Evolutionary conservation across 2,329 filamentous ascomycete species (phyloP).

Genomic region (Penicillium sclerotigenum): DNA sequence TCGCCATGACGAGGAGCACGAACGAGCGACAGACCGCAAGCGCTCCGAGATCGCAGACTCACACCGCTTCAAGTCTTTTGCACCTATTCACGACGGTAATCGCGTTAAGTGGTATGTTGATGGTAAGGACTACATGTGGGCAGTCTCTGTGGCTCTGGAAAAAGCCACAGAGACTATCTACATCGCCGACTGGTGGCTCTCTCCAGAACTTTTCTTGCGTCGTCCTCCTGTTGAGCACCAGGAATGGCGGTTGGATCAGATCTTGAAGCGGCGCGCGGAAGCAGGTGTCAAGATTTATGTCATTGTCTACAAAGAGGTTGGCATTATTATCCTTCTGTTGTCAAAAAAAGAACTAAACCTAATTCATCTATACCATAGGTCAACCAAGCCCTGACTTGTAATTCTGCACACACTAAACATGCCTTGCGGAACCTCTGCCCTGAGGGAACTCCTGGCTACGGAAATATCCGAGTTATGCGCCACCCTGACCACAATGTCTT

Average conservation of each 20-base stretch:
- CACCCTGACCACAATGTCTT: conserved; percentile 95
- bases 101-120: conserved; percentile 97
- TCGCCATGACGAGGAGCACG: conserved; percentile 90
- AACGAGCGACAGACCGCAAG: conserved; percentile 78
- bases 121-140: conserved; percentile 91
- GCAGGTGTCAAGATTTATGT: conserved; percentile 92
- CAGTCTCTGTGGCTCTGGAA: conserved; percentile 86
- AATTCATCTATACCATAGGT: conserved; percentile 41
- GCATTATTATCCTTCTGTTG: neutral
- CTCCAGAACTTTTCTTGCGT: conserved; percentile 79
- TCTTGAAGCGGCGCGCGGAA: conserved; percentile 85
- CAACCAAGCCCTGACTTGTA: conserved; percentile 78
- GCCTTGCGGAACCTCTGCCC: conserved; percentile 76
- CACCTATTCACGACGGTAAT: conserved; percentile 81
- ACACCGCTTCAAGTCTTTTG: conserved; percentile 86
- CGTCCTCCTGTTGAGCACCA: conserved; percentile 78
- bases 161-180: conserved; percentile 90
- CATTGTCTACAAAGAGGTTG: conserved; percentile 81
- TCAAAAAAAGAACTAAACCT: neutral
- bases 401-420: conserved; percentile 89
- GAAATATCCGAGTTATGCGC: conserved; percentile 84
- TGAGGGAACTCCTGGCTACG: conserved; percentile 73
- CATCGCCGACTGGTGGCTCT: conserved; percentile 96
- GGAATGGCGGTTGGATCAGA: conserved; percentile 80
- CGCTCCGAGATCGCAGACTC: conserved; percentile 66